A percentile compares a stretch with the other conserved stretches of the same genome.
These are phyloP conservation scores for Spirogloea muscicola DNA, from an alignment of 139 green algal genomes.

Conservation along the genomic window DNA sequence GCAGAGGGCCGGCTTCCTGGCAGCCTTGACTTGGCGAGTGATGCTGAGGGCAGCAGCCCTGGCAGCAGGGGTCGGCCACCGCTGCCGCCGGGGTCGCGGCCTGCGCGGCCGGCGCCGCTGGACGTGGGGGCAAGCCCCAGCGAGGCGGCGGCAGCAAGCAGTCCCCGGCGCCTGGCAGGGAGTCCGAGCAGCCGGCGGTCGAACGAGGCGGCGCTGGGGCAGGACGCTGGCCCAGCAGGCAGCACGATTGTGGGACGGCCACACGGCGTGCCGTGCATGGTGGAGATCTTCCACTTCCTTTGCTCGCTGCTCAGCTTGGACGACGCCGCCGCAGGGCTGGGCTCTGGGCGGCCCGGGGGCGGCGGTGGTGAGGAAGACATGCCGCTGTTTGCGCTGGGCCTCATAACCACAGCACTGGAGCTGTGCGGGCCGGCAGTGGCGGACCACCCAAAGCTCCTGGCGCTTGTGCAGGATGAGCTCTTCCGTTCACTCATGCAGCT, in stretches of 20 bases:
- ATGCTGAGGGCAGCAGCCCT: too few species aligned
- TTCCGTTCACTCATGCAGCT: conserved; percentile 57
- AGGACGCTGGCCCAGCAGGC: too few species aligned
- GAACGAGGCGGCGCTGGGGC: too few species aligned
- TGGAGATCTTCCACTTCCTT: conserved; percentile 55
- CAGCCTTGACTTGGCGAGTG: too few species aligned
- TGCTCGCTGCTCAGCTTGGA: conserved; percentile 43
- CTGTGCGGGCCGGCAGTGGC: conserved; percentile 9
- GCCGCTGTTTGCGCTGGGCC: conserved; percentile 68
- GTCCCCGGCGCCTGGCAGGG: too few species aligned
- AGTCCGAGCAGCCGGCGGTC: too few species aligned
- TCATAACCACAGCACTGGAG: conserved; percentile 67
- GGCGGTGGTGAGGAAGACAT: conserved; percentile 43
- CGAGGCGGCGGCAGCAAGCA: too few species aligned
- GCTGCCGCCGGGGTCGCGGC: too few species aligned
- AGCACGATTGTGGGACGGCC: conserved; percentile 14
- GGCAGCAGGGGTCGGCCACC: too few species aligned
- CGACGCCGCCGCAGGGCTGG: conserved; percentile 19
- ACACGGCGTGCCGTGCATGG: conserved; percentile 51
- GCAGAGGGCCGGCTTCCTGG: too few species aligned
- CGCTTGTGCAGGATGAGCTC: conserved; percentile 65
- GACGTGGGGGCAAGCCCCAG: too few species aligned
- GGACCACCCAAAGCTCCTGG: conserved; percentile 59
- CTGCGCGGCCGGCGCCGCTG: too few species aligned
- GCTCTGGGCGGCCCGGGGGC: not conserved